Percentiles rank a stretch among this genome's conserved stretches.
phyloP scores from a whole-genome alignment of 2,329 filamentous ascomycete genomes.

The Sclerotinia glacialis region DNA sequence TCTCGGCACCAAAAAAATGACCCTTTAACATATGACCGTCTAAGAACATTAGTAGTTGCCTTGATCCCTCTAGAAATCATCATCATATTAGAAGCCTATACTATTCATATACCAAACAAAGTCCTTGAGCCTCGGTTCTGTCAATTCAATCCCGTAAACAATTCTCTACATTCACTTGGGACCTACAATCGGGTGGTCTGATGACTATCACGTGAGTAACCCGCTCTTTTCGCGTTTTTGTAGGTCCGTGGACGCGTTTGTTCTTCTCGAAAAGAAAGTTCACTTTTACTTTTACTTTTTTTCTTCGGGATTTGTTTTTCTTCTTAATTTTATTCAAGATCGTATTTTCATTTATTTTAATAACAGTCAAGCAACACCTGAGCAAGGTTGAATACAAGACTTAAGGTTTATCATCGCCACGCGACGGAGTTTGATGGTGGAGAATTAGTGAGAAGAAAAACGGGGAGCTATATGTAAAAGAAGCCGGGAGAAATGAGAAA shows the following conservation, averaged over 20 bases:
- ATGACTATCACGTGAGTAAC: background rate
- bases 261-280: constrained; percentile 7
- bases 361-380: background rate
- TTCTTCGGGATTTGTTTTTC: background rate
- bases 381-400: background rate
- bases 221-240: background rate
- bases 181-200: background rate
- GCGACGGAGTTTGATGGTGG: background rate
- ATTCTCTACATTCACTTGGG: background rate
- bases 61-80: background rate
- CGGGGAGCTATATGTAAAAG: background rate
- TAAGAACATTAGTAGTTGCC: background rate
- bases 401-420: background rate
- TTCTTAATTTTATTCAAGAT: background rate
- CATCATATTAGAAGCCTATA: no score
- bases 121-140: background rate
- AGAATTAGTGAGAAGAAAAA: background rate
- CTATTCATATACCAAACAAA: background rate
- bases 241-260: constrained; percentile 6
- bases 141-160: background rate
- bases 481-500: background rate
- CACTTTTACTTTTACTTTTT: constrained; percentile 2
- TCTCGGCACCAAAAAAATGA: background rate
- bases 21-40: background rate
- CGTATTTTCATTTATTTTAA: no score